Evolutionary conservation across 345 rosid genomes (phyloP).

Genomic region (Eucalyptus marginata): DNA sequence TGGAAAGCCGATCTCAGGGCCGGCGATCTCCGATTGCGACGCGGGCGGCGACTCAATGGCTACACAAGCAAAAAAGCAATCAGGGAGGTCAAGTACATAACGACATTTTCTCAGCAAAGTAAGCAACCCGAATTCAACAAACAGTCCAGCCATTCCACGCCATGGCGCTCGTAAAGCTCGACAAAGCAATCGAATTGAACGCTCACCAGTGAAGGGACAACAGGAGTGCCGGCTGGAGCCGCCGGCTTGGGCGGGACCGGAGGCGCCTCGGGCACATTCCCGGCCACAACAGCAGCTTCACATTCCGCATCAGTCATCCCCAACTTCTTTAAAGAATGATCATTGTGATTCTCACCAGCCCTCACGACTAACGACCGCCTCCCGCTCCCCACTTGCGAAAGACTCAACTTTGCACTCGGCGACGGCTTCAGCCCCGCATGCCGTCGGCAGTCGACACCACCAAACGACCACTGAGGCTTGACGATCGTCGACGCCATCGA

Average conservation of each 20-base stretch:
- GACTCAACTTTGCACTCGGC: neutral
- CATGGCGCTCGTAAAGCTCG: neutral
- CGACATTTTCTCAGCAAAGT: neutral
- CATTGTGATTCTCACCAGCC: conserved; percentile 28
- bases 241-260: conserved; percentile 70
- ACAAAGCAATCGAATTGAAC: neutral
- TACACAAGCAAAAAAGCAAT: neutral
- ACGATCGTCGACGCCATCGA: neutral
- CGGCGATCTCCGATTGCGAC: conserved; percentile 75
- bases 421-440: neutral
- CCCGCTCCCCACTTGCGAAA: neutral
- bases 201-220: conserved; percentile 53
- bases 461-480: neutral
- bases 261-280: conserved; percentile 76
- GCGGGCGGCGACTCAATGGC: conserved; percentile 76
- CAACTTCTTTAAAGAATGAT: conserved; percentile 27
- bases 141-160: neutral
- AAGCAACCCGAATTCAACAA: neutral
- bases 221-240: conserved; percentile 76
- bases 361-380: neutral
- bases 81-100: neutral
- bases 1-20: conserved; percentile 66
- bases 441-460: neutral
- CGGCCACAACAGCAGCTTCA: conserved; percentile 82
- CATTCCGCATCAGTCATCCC: conserved; percentile 68